These are phyloP conservation scores for Tetraselmis striata DNA, from an alignment of 139 green algal genomes.

Conservation along the genomic window DNA sequence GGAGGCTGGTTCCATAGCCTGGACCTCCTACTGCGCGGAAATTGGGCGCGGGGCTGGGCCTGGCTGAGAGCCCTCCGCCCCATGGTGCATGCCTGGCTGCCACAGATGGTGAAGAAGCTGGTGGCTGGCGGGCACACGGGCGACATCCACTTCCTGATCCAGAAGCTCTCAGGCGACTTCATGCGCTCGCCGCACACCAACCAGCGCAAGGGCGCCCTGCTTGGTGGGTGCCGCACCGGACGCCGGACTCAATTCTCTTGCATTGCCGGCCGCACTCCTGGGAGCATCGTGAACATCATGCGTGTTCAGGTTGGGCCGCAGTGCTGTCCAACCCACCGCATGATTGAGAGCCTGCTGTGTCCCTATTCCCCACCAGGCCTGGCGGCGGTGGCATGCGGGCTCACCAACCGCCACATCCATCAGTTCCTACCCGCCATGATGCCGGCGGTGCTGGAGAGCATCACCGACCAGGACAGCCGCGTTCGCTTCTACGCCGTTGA, in stretches of 20 bases:
- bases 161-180: neutral
- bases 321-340: too few relatives aligned
- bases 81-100: too few relatives aligned
- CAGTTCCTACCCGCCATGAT: slow-evolving; percentile 2
- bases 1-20: too few relatives aligned
- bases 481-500: slow-evolving; percentile 11
- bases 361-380: neutral
- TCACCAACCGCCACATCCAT: slow-evolving; percentile 1
- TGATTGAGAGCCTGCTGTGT: too few relatives aligned
- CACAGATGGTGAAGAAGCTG: slow-evolving; percentile 7
- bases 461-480: slow-evolving; percentile 12
- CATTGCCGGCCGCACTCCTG: too few relatives aligned
- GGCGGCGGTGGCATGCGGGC: slow-evolving; percentile 6
- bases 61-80: too few relatives aligned
- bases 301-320: too few relatives aligned
- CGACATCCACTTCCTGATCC: neutral
- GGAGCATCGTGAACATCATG: too few relatives aligned
- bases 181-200: slow-evolving; percentile 1
- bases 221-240: too few relatives aligned
- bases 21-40: too few relatives aligned
- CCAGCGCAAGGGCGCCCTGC: slow-evolving; percentile 8
- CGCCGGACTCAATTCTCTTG: too few relatives aligned
- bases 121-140: neutral
- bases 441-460: slow-evolving; percentile 6
- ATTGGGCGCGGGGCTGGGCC: too few relatives aligned